These are phyloP conservation scores for Brassica cretica DNA, from an alignment of 345 rosid genomes.

Conservation along the genomic window DNA sequence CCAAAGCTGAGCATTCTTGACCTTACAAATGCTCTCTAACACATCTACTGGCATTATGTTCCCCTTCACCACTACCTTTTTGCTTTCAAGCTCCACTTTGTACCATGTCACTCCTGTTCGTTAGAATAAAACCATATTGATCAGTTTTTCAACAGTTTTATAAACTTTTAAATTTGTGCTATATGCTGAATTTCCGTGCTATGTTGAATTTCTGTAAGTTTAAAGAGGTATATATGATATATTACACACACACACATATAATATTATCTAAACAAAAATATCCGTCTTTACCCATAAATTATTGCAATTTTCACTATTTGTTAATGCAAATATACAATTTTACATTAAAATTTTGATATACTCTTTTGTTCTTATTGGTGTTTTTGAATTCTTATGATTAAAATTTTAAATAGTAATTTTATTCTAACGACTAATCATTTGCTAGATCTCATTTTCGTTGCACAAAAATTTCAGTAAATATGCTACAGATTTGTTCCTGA, in stretches of 20 bases:
- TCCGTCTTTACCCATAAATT: not conserved
- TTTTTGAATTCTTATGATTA: not conserved
- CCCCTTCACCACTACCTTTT: slow-evolving; percentile 82
- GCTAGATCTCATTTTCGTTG: not conserved
- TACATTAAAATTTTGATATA: not conserved
- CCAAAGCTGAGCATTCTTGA: slow-evolving; percentile 86
- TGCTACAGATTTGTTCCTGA: not conserved
- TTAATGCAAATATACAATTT: not conserved
- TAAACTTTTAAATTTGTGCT: not conserved
- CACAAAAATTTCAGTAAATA: not conserved
- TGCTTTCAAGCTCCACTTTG: slow-evolving; percentile 89
- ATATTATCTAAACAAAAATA: not conserved
- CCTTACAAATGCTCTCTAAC: slow-evolving; percentile 74
- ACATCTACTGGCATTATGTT: slow-evolving; percentile 75
- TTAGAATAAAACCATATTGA: not conserved
- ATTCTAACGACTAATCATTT: not conserved
- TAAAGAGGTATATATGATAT: not conserved
- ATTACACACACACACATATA: not conserved
- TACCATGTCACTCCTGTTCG: slow-evolving; percentile 81
- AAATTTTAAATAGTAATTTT: not conserved
- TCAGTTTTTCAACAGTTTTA: slow-evolving; percentile 20
- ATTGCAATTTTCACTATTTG: not conserved
- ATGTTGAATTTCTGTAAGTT: slow-evolving; percentile 10
- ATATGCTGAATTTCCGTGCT: slow-evolving; percentile 1
- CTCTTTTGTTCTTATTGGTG: not conserved